A percentile compares a stretch with the other conserved stretches of the same genome.
Conservation (phyloP, 495 filamentous ascomycete genomes). For the Penicillium dipodomyicola region DNA sequence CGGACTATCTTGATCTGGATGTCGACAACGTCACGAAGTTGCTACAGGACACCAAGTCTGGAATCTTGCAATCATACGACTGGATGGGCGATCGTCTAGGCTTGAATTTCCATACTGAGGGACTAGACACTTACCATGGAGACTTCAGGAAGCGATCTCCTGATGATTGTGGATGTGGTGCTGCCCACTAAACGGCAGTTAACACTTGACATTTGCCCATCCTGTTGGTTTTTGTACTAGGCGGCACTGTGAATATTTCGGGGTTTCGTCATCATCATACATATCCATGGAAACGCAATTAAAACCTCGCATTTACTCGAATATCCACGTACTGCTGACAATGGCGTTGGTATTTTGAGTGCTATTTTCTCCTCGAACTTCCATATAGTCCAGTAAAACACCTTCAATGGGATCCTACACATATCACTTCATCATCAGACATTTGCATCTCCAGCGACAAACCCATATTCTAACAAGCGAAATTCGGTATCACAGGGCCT, state of each 20-base stretch:
- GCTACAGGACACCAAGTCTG: slow-evolving; percentile 55
- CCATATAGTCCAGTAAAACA: not conserved
- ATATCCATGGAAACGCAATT: not conserved
- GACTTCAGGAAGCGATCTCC: slow-evolving; percentile 47
- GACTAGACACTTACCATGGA: slow-evolving; percentile 49
- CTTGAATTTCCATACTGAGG: slow-evolving; percentile 34
- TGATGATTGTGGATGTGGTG: slow-evolving; percentile 44
- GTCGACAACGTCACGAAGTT: slow-evolving; percentile 71
- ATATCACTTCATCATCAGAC: not conserved
- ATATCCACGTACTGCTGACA: not conserved
- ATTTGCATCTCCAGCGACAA: not conserved
- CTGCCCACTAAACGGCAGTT: slow-evolving; percentile 23
- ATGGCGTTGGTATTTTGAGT: not conserved
- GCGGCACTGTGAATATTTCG: slow-evolving; percentile 5
- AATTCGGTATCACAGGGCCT: not conserved
- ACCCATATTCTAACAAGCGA: not conserved
- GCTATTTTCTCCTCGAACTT: not conserved
- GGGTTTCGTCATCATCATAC: not conserved
- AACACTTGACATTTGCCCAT: not conserved
- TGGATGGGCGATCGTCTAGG: slow-evolving; percentile 49
- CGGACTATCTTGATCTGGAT: slow-evolving; percentile 76
- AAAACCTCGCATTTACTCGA: not conserved
- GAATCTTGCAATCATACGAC: slow-evolving; percentile 17
- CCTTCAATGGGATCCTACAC: not conserved
- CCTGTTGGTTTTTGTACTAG: not conserved